Conservation (phyloP, 192 early-diverging fungal genomes). For the Coemansia sp. region DNA sequence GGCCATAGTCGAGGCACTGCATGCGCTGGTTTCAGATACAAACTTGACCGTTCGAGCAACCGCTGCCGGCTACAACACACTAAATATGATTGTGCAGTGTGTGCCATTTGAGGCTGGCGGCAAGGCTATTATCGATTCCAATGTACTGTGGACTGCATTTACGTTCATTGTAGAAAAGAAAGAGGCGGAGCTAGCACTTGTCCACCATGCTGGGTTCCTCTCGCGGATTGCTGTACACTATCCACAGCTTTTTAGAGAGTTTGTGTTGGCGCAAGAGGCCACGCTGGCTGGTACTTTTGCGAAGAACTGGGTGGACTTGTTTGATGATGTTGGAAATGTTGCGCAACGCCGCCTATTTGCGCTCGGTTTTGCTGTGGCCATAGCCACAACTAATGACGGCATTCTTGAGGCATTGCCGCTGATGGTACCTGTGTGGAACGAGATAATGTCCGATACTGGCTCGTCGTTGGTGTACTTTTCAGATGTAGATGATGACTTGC, state of each 20-base stretch:
- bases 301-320: slow-evolving; percentile 34
- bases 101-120: slow-evolving; percentile 11
- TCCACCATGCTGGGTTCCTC: slow-evolving; percentile 34
- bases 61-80: slow-evolving; percentile 30
- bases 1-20: slow-evolving; percentile 25
- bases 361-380: slow-evolving; percentile 26
- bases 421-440: slow-evolving; percentile 53
- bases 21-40: slow-evolving; percentile 28
- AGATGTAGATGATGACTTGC: slow-evolving; percentile 14
- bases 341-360: slow-evolving; percentile 35
- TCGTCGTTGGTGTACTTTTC: slow-evolving; percentile 25
- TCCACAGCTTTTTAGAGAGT: slow-evolving; percentile 35
- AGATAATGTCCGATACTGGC: slow-evolving; percentile 41
- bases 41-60: slow-evolving; percentile 27
- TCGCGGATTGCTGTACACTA: slow-evolving; percentile 39
- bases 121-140: slow-evolving; percentile 13
- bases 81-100: slow-evolving; percentile 37
- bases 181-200: slow-evolving; percentile 23
- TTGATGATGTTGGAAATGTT: slow-evolving; percentile 34
- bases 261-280: slow-evolving; percentile 28
- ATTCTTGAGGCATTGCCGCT: slow-evolving; percentile 24
- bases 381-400: slow-evolving; percentile 36
- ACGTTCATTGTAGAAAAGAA: slow-evolving; percentile 37
- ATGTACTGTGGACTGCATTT: slow-evolving; percentile 38
- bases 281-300: slow-evolving; percentile 16